Evolutionary conservation across 1,284 basidiomycete genomes (phyloP).

Genomic region (Rhodotorula sp.): DNA sequence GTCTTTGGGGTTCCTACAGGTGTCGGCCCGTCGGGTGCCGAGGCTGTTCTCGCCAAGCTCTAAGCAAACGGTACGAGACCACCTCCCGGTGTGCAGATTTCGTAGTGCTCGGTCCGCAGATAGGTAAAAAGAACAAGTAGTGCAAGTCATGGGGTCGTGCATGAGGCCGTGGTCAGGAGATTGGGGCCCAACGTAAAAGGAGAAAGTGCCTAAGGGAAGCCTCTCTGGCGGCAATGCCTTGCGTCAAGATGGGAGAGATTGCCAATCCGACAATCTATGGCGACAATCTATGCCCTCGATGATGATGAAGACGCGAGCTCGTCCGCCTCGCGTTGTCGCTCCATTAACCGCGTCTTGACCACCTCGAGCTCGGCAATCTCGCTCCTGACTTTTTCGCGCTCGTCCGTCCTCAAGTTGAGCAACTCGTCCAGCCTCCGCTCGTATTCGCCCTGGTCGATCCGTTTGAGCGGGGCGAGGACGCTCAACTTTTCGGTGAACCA

Average conservation of each 20-base stretch:
- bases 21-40: constrained; percentile 65
- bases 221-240: no score
- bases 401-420: constrained; percentile 8
- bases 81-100: no score
- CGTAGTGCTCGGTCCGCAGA: no score
- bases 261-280: no score
- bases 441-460: constrained; percentile 30
- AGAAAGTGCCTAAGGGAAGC: no score
- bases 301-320: not conserved
- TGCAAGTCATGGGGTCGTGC: no score
- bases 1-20: not conserved
- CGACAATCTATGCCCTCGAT: not conserved
- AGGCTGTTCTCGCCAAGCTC: constrained; percentile 61
- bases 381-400: constrained; percentile 13
- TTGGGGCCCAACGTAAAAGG: no score
- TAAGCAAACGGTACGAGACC: constrained; percentile 42
- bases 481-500: constrained; percentile 6
- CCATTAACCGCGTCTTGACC: constrained; percentile 1
- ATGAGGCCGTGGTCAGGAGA: no score
- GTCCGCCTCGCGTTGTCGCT: not conserved
- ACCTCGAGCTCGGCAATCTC: constrained; percentile 15
- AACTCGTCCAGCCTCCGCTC: constrained; percentile 11
- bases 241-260: no score
- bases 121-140: no score
- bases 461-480: constrained; percentile 21